Evolutionary conservation across 2,329 filamentous ascomycete species (phyloP).

Genomic region (Ceratocystis eucalypticola): DNA sequence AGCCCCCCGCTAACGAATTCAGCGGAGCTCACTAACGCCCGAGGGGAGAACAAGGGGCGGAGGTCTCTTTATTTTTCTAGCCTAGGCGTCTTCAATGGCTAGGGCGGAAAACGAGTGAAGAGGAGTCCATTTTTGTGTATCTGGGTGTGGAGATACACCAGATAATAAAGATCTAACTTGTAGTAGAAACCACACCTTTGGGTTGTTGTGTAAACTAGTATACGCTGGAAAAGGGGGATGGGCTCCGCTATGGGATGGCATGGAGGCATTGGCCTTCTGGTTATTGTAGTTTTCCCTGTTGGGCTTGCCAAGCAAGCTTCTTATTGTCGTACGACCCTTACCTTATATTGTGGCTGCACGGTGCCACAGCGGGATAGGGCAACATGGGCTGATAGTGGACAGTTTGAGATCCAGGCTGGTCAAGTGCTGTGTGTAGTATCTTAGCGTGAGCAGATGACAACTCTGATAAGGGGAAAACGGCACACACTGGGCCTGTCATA

Average conservation of each 20-base stretch:
- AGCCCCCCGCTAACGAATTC: background rate
- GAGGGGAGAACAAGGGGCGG: background rate
- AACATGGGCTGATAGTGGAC: background rate
- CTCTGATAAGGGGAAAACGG: background rate
- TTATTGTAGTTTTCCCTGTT: background rate
- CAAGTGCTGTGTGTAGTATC: background rate
- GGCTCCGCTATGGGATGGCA: too few relatives aligned
- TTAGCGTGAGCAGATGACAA: background rate
- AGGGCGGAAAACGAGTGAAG: too few relatives aligned
- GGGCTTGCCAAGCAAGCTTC: background rate
- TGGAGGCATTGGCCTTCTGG: background rate
- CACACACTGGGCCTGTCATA: background rate
- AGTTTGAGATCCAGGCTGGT: background rate
- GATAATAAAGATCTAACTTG: too few relatives aligned
- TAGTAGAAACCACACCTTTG: too few relatives aligned
- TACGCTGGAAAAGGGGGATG: too few relatives aligned
- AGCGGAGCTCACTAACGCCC: background rate
- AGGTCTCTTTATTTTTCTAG: background rate
- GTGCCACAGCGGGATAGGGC: background rate
- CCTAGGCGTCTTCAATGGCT: background rate
- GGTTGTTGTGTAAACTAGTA: too few relatives aligned
- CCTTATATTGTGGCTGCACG: background rate
- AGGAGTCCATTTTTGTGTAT: too few relatives aligned
- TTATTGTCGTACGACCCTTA: slow-evolving; percentile 4
- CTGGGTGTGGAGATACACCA: too few relatives aligned